phyloP scores from a whole-genome alignment of 2,329 filamentous ascomycete species.

The Penicillium sp. region DNA sequence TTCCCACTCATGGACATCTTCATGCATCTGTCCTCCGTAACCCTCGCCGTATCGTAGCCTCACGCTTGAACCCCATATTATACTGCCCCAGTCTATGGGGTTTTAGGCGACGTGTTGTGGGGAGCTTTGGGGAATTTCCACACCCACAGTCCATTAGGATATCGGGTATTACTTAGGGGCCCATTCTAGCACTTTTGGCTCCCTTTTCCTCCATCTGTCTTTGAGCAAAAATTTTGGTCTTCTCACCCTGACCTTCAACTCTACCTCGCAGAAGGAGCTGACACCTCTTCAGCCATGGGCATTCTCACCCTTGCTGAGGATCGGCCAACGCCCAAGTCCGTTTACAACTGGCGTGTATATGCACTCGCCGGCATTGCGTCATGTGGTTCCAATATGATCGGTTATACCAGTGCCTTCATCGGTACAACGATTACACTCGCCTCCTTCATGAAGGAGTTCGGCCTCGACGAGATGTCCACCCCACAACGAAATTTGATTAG shows the following conservation, averaged over 20 bases:
- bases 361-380: slow-evolving; percentile 52
- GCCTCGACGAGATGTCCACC: slow-evolving; percentile 51
- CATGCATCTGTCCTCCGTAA: slow-evolving; percentile 5
- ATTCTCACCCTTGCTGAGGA: slow-evolving; percentile 40
- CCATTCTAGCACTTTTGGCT: slow-evolving; percentile 11
- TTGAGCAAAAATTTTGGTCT: slow-evolving; percentile 3
- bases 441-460: slow-evolving; percentile 67
- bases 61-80: slow-evolving; percentile 25
- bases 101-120: slow-evolving; percentile 25
- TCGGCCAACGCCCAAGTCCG: slow-evolving; percentile 53
- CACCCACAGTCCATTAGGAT: slow-evolving; percentile 14
- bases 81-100: slow-evolving; percentile 28
- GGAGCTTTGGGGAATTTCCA: slow-evolving; percentile 23
- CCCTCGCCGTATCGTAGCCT: slow-evolving; percentile 18
- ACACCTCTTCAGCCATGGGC: slow-evolving; percentile 23
- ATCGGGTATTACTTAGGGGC: slow-evolving; percentile 18
- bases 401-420: slow-evolving; percentile 71
- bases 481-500: slow-evolving; percentile 58
- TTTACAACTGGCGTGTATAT: slow-evolving; percentile 61
- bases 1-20: slow-evolving; percentile 14
- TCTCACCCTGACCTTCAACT: background rate
- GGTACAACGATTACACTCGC: slow-evolving; percentile 69
- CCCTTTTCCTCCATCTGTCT: slow-evolving; percentile 3
- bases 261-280: slow-evolving; percentile 4
- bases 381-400: slow-evolving; percentile 58